These are phyloP conservation scores for Keqinozyma sinolaborantium DNA, from an alignment of 1,139 yeast genomes.

Conservation along the genomic window DNA sequence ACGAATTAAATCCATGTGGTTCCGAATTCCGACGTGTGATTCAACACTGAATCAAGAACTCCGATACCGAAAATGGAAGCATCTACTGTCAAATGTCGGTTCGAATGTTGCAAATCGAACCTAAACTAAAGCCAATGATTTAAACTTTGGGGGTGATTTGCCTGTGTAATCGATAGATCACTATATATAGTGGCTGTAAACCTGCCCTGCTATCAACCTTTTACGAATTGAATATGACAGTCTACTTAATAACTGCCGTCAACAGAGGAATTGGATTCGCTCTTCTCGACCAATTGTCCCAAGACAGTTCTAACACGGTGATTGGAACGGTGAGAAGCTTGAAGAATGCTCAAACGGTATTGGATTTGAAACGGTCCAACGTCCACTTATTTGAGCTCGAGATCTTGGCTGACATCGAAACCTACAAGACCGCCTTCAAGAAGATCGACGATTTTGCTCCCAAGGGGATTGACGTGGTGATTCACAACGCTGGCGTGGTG, in stretches of 20 bases:
- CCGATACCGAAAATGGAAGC: too few species aligned
- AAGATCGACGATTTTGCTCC: conserved; percentile 6
- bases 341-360: conserved; percentile 3
- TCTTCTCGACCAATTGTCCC: conserved; percentile 6
- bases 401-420: not conserved
- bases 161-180: too few species aligned
- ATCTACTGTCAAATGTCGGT: too few species aligned
- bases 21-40: too few species aligned
- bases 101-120: too few species aligned
- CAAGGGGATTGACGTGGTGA: conserved; percentile 3
- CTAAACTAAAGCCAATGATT: too few species aligned
- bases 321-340: conserved; percentile 22
- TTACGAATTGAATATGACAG: not conserved
- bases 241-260: conserved; percentile 18
- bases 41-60: too few species aligned
- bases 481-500: conserved; percentile 2
- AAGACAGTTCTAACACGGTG: conserved; percentile 15
- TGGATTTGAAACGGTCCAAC: not conserved
- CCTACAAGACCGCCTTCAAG: conserved; percentile 1
- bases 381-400: conserved; percentile 5
- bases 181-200: too few species aligned
- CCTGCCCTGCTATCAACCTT: too few species aligned
- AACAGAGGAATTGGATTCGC: conserved; percentile 21
- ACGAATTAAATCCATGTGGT: too few species aligned
- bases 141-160: too few species aligned